Evolutionary conservation across 495 filamentous ascomycete species (phyloP).

Genomic region (Penicillium diatomitis): DNA sequence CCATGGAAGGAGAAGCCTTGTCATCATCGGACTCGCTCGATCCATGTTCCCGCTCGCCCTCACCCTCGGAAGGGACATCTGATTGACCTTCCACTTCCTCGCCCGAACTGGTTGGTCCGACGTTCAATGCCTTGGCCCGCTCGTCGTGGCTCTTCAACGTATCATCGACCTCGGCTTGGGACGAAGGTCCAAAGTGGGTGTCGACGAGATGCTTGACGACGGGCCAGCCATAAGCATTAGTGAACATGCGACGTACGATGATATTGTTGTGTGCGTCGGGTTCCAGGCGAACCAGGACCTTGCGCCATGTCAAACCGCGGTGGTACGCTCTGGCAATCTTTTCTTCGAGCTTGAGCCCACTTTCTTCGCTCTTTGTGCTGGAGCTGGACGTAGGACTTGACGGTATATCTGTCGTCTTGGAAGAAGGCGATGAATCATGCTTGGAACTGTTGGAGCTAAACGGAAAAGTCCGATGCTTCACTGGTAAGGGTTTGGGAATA

Average conservation of each 20-base stretch:
- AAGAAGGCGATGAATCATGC: slow-evolving; percentile 11
- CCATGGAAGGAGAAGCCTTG: background rate
- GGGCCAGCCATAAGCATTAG: slow-evolving; percentile 96
- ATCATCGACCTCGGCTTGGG: slow-evolving; percentile 50
- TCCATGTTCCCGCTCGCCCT: background rate
- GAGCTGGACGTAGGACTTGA: slow-evolving; percentile 6
- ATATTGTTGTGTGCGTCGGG: slow-evolving; percentile 99
- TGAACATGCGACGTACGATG: slow-evolving; percentile 88
- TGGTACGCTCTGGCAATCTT: slow-evolving; percentile 97
- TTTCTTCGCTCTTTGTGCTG: slow-evolving; percentile 18
- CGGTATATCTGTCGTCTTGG: slow-evolving; percentile 5
- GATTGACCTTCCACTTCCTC: slow-evolving; percentile 36
- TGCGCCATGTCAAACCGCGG: slow-evolving; percentile 81
- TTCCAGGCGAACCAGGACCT: slow-evolving; percentile 89
- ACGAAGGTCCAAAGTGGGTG: slow-evolving; percentile 74
- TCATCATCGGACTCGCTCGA: background rate
- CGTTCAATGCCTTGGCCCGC: slow-evolving; percentile 36
- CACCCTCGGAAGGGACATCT: slow-evolving; percentile 1
- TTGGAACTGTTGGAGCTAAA: slow-evolving; percentile 36
- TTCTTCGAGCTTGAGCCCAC: slow-evolving; percentile 81
- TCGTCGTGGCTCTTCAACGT: slow-evolving; percentile 42
- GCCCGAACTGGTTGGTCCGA: slow-evolving; percentile 28
- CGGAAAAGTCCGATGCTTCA: slow-evolving; percentile 42
- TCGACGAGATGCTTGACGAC: slow-evolving; percentile 90
- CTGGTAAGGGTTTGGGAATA: slow-evolving; percentile 71